phyloP scores from a whole-genome alignment of 345 rosid genomes.

The Theobroma cacao region DNA sequence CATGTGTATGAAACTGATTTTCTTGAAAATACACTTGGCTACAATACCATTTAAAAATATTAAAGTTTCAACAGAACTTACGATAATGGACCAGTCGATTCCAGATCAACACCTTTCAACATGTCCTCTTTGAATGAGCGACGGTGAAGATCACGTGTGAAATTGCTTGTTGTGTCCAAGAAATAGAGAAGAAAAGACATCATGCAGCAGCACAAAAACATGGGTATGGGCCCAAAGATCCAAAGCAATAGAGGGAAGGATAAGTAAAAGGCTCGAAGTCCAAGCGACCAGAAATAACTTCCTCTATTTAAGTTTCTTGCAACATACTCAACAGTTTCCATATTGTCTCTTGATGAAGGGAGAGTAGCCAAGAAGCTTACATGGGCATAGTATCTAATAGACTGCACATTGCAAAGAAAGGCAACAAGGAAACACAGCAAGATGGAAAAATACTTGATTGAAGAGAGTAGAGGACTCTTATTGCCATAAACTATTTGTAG shows the following conservation, averaged over 20 bases:
- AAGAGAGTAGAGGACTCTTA: constrained; percentile 48
- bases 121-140: constrained; percentile 41
- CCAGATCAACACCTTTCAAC: constrained; percentile 35
- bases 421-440: constrained; percentile 84
- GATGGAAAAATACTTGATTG: constrained; percentile 81
- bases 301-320: constrained; percentile 85
- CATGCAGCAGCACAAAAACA: constrained; percentile 69
- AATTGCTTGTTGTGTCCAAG: constrained; percentile 76
- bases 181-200: constrained; percentile 69
- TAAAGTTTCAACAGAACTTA: constrained; percentile 20
- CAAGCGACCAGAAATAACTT: constrained; percentile 89
- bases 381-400: constrained; percentile 87
- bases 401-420: constrained; percentile 89
- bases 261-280: constrained; percentile 78
- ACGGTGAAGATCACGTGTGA: constrained; percentile 60
- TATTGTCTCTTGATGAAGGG: constrained; percentile 51
- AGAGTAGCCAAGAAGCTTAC: constrained; percentile 76
- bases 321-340: constrained; percentile 61
- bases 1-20: not conserved
- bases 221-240: constrained; percentile 90
- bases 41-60: not conserved
- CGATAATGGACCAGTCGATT: constrained; percentile 28
- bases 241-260: constrained; percentile 90
- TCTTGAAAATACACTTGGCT: not conserved
- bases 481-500: constrained; percentile 60